These are phyloP conservation scores for Evernia prunastri DNA, from an alignment of 495 filamentous ascomycete species.

Conservation along the genomic window DNA sequence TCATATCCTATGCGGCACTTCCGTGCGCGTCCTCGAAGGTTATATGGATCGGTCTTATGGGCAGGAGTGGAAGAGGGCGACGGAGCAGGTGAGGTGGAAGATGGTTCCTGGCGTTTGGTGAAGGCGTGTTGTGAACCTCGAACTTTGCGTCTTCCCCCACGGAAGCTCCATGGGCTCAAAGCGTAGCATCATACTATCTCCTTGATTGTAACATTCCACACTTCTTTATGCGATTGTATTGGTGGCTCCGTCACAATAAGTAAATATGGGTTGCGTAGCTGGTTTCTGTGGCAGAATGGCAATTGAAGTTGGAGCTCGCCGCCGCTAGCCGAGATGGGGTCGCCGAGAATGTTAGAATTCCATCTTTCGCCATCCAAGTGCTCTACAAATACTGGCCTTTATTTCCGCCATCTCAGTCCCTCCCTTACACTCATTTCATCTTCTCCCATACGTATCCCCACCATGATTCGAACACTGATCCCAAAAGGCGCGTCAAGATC, in stretches of 20 bases:
- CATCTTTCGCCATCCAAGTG: not conserved
- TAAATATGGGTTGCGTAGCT: not conserved
- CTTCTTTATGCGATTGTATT: not conserved
- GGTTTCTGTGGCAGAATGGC: no score
- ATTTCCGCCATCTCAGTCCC: not conserved
- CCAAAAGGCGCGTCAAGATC: slow-evolving; percentile 60
- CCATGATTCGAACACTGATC: slow-evolving; percentile 70
- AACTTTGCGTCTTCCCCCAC: not conserved
- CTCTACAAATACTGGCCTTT: not conserved
- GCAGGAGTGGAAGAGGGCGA: slow-evolving; percentile 12
- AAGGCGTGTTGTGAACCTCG: not conserved
- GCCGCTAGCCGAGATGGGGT: slow-evolving; percentile 5
- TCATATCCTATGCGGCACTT: slow-evolving; percentile 7
- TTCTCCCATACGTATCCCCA: slow-evolving; percentile 27
- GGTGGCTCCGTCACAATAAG: not conserved
- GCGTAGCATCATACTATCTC: not conserved
- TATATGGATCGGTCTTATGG: not conserved
- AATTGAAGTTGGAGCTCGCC: not conserved
- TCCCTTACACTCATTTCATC: not conserved
- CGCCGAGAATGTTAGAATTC: not conserved
- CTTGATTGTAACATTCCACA: not conserved
- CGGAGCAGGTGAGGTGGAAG: slow-evolving; percentile 9
- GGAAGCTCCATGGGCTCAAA: not conserved
- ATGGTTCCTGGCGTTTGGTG: slow-evolving; percentile 13
- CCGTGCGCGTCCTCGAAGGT: slow-evolving; percentile 5